Base-by-base conservation (phyloP, 1,139 yeast species). In the Candida neerlandica region DNA sequence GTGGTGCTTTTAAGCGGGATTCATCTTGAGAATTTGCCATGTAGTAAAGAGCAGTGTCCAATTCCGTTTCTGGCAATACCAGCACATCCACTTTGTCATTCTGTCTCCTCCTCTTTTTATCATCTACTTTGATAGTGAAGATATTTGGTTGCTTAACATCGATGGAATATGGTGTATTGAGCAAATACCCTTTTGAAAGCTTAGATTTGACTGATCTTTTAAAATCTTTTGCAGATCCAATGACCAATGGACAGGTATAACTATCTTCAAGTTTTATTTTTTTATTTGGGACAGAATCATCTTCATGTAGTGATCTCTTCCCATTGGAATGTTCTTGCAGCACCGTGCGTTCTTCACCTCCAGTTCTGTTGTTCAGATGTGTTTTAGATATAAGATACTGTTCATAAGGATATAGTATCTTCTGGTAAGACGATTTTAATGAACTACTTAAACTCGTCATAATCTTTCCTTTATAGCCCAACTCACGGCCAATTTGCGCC, bases 391-490 rank as follows among this genome's bases (percentile, higher is more conserved):
- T 16, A 16, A 69, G 52, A 40, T 60, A 55, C 15, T 58, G 42
- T 52, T 72, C 78, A 46, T 69, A 67, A 0, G 75, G 75, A 49
- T 67, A 67, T 26, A 73, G 58, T 18, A 70, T 63, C 46, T 64
- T 61, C 44, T 72, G 71, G 54, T 82, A 84, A 0, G 88, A 81
- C 1, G 81, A 68, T 60, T 86, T 83, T 51, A 89, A 69, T 0
- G 90, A 80, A 6, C 90, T 82, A 16, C 91, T 84, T 47, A 86
- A 67, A 19, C 91, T 85, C 23, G 89, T 85, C 81, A 84, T 82
- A n/a, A 53, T 55, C 34, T 55, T 54, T 5, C 58, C 90, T 32
- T 82, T 78, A 61, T 85, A 86, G 0, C 96, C 96, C 47, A 89
- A 69, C 57, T 87, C 96, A 47, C 91, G 72, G 12, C 94, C 94